phyloP scores from a whole-genome alignment of 352 stramenopile species.

The Phytophthora aleatoria region DNA sequence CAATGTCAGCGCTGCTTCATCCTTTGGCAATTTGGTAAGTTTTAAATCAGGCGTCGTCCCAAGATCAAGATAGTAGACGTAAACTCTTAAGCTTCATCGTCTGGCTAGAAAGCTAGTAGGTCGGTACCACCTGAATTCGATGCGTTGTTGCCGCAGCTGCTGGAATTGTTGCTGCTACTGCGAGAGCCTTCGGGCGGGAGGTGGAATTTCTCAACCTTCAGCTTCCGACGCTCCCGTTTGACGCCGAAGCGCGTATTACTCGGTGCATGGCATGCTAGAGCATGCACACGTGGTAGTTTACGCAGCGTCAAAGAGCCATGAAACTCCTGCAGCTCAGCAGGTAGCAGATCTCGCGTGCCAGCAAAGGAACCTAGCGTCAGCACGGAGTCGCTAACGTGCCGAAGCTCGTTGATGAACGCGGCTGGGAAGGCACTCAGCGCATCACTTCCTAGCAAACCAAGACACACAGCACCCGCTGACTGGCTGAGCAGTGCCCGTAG shows the following conservation, averaged over 20 bases:
- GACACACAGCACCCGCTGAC: conserved; percentile 31
- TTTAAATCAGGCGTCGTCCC: too few relatives aligned
- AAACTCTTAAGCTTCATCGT: too few relatives aligned
- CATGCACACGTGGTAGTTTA: conserved; percentile 63
- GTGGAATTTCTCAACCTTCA: conserved; percentile 84
- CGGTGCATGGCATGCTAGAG: conserved; percentile 56
- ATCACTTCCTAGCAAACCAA: conserved; percentile 35
- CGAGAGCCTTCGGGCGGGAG: conserved; percentile 68
- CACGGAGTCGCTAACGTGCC: conserved; percentile 62
- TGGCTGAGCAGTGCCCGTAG: conserved; percentile 35
- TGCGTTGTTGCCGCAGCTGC: conserved; percentile 5
- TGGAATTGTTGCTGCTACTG: conserved; percentile 24
- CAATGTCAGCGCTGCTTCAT: too few relatives aligned
- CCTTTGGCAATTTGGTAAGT: too few relatives aligned
- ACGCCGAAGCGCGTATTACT: conserved; percentile 66
- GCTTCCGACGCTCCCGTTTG: conserved; percentile 69
- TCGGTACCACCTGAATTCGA: conserved; percentile 3
- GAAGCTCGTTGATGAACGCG: conserved; percentile 50
- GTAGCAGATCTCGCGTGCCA: conserved; percentile 60
- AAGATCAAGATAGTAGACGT: too few relatives aligned
- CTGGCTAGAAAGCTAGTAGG: background rate
- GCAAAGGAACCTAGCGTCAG: conserved; percentile 64
- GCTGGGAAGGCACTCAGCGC: conserved; percentile 28
- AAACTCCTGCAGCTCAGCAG: conserved; percentile 64
- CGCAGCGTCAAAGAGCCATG: conserved; percentile 58